Conservation (phyloP, 1,139 yeast genomes). For the Scheffersomyces segobiensis region DNA sequence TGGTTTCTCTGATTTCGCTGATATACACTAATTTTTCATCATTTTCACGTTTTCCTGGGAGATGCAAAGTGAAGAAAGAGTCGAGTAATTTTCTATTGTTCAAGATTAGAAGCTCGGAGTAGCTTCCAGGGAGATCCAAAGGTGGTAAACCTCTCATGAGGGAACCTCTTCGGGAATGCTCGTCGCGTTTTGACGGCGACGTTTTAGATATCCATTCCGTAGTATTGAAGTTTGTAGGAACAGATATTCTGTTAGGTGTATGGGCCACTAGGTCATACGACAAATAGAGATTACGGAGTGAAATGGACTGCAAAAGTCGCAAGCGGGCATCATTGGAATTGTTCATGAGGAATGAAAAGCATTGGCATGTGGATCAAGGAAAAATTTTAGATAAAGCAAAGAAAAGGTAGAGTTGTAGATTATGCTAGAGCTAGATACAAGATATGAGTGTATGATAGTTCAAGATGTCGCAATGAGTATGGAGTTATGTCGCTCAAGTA, state of each 20-base stretch:
- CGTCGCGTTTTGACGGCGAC: not conserved
- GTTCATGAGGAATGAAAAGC: conserved; percentile 4
- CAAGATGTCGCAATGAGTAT: not conserved
- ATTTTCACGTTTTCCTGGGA: conserved; percentile 7
- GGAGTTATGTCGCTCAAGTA: not conserved
- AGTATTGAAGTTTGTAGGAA: not conserved
- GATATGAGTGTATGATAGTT: not conserved
- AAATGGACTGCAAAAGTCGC: conserved; percentile 13
- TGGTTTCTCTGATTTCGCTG: conserved; percentile 31
- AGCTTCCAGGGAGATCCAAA: conserved; percentile 11
- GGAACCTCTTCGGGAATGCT: conserved; percentile 9
- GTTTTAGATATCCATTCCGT: not conserved
- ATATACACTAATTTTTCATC: conserved; percentile 27
- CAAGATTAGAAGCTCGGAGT: conserved; percentile 11
- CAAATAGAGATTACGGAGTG: conserved; percentile 17
- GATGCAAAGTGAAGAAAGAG: conserved; percentile 30
- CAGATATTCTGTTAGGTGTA: not conserved
- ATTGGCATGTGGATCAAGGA: not conserved
- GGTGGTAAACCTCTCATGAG: conserved; percentile 9
- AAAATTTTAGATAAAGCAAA: not conserved
- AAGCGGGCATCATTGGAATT: conserved; percentile 7
- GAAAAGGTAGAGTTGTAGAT: not conserved
- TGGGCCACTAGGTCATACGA: not conserved
- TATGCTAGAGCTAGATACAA: not conserved
- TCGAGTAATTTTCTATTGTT: conserved; percentile 21